Conservation (phyloP, 768 basidiomycete genomes). For the Lactifluus pinguis region DNA sequence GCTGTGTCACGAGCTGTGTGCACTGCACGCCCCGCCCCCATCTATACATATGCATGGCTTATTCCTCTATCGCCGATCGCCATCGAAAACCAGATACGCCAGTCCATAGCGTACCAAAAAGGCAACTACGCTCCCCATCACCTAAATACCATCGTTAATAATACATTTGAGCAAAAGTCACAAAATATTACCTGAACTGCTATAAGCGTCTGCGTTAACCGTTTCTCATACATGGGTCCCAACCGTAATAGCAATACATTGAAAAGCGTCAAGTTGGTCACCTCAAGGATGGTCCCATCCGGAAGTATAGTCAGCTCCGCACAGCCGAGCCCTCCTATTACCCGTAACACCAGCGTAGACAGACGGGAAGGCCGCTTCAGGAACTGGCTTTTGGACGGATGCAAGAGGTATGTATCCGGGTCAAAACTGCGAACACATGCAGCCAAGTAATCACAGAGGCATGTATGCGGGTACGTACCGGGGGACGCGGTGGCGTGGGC, state of each 20-base stretch:
- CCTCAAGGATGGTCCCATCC: constrained; percentile 49
- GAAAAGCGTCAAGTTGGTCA: constrained; percentile 86
- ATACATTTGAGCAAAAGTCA: background rate
- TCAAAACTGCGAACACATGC: constrained; percentile 49
- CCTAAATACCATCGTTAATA: constrained; percentile 29
- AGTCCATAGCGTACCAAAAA: constrained; percentile 87
- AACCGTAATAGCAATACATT: constrained; percentile 74
- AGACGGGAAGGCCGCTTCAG: constrained; percentile 45
- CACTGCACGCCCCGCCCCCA: background rate
- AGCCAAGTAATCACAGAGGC: background rate
- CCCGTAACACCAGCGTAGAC: constrained; percentile 44
- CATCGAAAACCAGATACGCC: constrained; percentile 85
- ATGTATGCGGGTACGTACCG: constrained; percentile 38
- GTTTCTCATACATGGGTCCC: constrained; percentile 82
- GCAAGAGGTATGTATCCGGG: constrained; percentile 59
- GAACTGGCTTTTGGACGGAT: constrained; percentile 66
- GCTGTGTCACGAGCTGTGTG: background rate
- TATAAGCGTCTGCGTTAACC: constrained; percentile 65
- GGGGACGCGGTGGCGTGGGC: constrained; percentile 91
- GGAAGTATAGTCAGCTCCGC: constrained; percentile 53
- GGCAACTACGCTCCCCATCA: constrained; percentile 68
- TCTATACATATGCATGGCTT: no score
- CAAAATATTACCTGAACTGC: constrained; percentile 50
- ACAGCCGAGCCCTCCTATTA: constrained; percentile 55
- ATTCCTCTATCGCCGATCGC: constrained; percentile 59